Conservation (phyloP, 495 filamentous ascomycete species). For the Mytilinidion resinicola region DNA sequence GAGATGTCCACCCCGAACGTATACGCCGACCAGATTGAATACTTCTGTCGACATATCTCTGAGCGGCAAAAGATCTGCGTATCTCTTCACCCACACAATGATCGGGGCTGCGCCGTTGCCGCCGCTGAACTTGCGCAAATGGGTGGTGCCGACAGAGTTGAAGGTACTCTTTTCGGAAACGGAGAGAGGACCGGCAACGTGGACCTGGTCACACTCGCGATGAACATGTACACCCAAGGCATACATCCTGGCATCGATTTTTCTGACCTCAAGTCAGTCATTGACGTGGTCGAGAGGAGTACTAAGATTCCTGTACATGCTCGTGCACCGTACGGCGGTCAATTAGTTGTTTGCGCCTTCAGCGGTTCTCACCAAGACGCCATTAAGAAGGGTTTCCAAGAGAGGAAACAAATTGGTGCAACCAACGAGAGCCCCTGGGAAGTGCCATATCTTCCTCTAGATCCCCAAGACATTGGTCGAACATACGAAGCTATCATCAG, state of each 20-base stretch:
- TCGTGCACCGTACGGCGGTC: constrained; percentile 82
- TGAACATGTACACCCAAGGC: constrained; percentile 96
- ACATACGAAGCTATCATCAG: constrained; percentile 97
- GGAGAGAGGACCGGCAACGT: constrained; percentile 96
- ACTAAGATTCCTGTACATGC: constrained; percentile 94
- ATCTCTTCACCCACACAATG: constrained; percentile 88
- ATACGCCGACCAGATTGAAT: constrained; percentile 95
- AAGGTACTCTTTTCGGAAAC: constrained; percentile 93
- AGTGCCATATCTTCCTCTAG: constrained; percentile 88
- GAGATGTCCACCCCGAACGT: constrained; percentile 95
- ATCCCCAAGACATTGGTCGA: constrained; percentile 87
- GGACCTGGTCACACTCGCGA: constrained; percentile 85
- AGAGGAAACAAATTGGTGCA: constrained; percentile 54
- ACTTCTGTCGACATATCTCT: constrained; percentile 74
- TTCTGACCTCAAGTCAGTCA: constrained; percentile 80
- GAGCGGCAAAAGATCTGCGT: constrained; percentile 78
- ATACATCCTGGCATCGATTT: constrained; percentile 83
- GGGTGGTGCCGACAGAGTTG: constrained; percentile 93
- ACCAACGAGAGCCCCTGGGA: constrained; percentile 57
- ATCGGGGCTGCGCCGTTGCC: constrained; percentile 81
- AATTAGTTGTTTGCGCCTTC: constrained; percentile 83
- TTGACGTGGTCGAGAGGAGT: constrained; percentile 82
- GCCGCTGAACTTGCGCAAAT: constrained; percentile 92
- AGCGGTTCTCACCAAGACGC: constrained; percentile 93
- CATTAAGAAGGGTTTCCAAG: constrained; percentile 92